Conservation (phyloP, 2,329 filamentous ascomycete species). For the Penicillium janthinellum region DNA sequence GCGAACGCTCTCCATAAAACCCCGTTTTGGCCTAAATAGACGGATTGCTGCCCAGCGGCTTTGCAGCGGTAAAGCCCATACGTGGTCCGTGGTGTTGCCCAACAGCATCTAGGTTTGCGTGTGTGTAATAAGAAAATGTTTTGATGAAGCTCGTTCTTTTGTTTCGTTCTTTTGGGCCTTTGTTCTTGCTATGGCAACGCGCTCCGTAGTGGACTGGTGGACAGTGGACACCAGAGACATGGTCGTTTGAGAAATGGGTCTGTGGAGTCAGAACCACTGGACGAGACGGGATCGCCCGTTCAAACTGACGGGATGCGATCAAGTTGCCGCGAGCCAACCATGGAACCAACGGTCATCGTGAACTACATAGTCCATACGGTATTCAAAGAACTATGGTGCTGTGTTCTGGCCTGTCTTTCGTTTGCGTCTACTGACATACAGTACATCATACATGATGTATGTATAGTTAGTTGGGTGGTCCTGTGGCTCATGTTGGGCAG, state of each 20-base stretch:
- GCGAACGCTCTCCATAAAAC: constrained; percentile 16
- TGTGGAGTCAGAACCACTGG: constrained; percentile 29
- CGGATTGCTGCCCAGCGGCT: constrained; percentile 39
- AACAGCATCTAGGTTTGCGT: constrained; percentile 22
- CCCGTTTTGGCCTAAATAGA: constrained; percentile 24
- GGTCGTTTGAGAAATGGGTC: constrained; percentile 16
- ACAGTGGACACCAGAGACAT: not conserved
- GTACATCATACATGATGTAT: constrained; percentile 3
- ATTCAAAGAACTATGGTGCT: not conserved
- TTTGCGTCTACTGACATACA: constrained; percentile 1
- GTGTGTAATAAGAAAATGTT: constrained; percentile 13
- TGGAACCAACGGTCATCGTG: constrained; percentile 16
- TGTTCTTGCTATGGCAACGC: constrained; percentile 28
- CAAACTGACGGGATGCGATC: constrained; percentile 15
- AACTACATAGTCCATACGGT: not conserved
- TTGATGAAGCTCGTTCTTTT: constrained; percentile 8
- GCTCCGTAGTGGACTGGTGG: constrained; percentile 5
- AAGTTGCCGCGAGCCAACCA: constrained; percentile 22
- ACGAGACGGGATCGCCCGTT: constrained; percentile 28
- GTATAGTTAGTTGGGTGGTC: constrained; percentile 5
- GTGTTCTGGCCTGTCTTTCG: not conserved
- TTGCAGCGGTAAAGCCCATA: constrained; percentile 37
- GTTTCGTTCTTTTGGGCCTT: not conserved
- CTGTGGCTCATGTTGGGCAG: not conserved
- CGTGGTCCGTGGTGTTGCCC: constrained; percentile 30